These are phyloP conservation scores for Xanthoconium purpureum DNA, from an alignment of 768 basidiomycete species.

Conservation along the genomic window DNA sequence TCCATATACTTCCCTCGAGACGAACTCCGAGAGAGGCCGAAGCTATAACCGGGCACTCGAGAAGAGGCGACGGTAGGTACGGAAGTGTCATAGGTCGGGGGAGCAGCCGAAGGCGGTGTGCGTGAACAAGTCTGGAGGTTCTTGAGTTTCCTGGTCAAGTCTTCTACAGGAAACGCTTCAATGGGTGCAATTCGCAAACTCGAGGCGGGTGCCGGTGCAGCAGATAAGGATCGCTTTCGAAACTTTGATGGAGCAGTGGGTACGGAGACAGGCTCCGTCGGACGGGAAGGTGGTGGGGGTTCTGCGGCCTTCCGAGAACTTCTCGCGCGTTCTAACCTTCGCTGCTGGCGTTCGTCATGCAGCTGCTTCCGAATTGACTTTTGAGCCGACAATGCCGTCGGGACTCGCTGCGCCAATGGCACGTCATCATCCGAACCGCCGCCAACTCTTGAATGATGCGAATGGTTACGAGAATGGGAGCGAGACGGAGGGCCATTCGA, in stretches of 20 bases:
- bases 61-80: slow-evolving; percentile 8
- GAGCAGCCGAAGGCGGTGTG: slow-evolving; percentile 9
- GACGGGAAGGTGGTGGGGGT: slow-evolving; percentile 16
- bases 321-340: slow-evolving; percentile 47
- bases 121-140: slow-evolving; percentile 40
- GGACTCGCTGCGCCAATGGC: slow-evolving; percentile 79
- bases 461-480: slow-evolving; percentile 20
- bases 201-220: slow-evolving; percentile 17
- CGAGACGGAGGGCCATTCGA: slow-evolving; percentile 25
- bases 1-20: slow-evolving; percentile 19
- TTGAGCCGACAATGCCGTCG: slow-evolving; percentile 80
- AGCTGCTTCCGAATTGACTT: slow-evolving; percentile 73
- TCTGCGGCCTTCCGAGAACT: slow-evolving; percentile 20
- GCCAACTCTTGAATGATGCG: slow-evolving; percentile 20
- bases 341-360: slow-evolving; percentile 60
- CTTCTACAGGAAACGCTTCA: slow-evolving; percentile 50
- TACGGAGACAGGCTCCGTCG: slow-evolving; percentile 14
- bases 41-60: slow-evolving; percentile 5
- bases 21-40: slow-evolving; percentile 20
- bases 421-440: slow-evolving; percentile 68
- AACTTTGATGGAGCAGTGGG: slow-evolving; percentile 39
- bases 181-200: slow-evolving; percentile 34
- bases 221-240: slow-evolving; percentile 34
- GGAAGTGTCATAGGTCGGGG: slow-evolving; percentile 11
- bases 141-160: slow-evolving; percentile 56